Evolutionary conservation across 2,329 filamentous ascomycete species (phyloP), one percentile per base, ranked within the genome.

Genomic region (Blastomyces emzantsi): DNA sequence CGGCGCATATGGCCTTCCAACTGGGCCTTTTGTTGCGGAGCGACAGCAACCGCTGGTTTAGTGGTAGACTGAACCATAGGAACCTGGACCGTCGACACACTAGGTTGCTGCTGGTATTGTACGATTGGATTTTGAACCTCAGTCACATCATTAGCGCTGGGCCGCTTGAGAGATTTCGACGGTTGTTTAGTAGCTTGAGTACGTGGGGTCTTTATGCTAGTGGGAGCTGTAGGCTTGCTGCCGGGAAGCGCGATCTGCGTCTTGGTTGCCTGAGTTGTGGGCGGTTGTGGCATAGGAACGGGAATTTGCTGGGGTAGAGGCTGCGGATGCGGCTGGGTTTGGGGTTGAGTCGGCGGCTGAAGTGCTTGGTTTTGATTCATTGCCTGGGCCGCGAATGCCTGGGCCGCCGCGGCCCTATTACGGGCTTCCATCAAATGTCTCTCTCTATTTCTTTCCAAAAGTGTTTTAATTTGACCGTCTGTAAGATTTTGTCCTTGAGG

Each of bases 91-190:
- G 71, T 61, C 51, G 68, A 51, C 43, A 65, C 25, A 52, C 73
- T 71, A 28, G 65, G 64, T 36, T 30, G 28, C 2, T 60, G 57
- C 43, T 70, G 64, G 49, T 70, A 68, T 54, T 75, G 70, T 2
- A 68, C 51, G 63, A 76, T 75, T 8, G 75, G 75, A 65, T 77
- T 74, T 56, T 75, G 75, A 41, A 74, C 68, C 63, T 80, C 79
- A 45, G 76, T 69, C n/a, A 75, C 70, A 68, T 83, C 80, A 67
- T 83, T 80, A 62, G 73, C 75, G 62, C 70, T 75, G 3, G 76
- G 69, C 64, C 81, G 73, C 69, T 79, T 80, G 30, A 77, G 63
- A 43, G 69, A 77, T 64, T 76, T 77, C 17, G 74, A 67, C n/a
- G 71, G 64, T 62, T 73, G 71, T 66, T 75, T 75, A 47, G 69